These are phyloP conservation scores for Magnolia sinica DNA, from an alignment of 164 flowering plant species.

Conservation along the genomic window DNA sequence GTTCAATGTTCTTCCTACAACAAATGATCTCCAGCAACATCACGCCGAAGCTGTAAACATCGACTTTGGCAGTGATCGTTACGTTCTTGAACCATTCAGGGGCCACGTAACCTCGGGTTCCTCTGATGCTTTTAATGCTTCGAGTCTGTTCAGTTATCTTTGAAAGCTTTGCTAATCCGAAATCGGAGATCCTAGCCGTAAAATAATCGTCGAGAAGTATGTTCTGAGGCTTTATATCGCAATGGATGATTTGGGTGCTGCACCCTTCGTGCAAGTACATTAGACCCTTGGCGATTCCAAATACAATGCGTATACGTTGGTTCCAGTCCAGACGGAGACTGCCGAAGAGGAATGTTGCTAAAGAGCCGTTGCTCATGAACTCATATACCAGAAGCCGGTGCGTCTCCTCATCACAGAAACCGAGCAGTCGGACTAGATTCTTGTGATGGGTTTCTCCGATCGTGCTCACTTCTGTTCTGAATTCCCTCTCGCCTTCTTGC, in stretches of 20 bases:
- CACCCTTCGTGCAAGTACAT: constrained; percentile 19
- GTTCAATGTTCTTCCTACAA: constrained; percentile 26
- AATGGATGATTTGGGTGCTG: constrained; percentile 17
- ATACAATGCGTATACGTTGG: constrained; percentile 6
- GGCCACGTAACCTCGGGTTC: constrained; percentile 32
- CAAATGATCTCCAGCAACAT: constrained; percentile 26
- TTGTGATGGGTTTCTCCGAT: constrained; percentile 19
- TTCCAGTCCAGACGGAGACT: constrained; percentile 9
- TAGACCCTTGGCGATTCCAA: constrained; percentile 17
- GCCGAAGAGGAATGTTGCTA: constrained; percentile 13
- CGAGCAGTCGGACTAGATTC: constrained; percentile 17
- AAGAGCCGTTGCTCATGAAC: constrained; percentile 17
- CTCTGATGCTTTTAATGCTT: constrained; percentile 22
- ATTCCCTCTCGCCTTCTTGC: constrained; percentile 11
- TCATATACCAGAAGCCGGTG: constrained; percentile 18
- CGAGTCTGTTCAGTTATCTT: constrained; percentile 21
- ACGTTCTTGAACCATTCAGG: constrained; percentile 33
- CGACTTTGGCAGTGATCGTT: constrained; percentile 25
- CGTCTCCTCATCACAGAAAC: constrained; percentile 14
- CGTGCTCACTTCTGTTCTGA: constrained; percentile 12
- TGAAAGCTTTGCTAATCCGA: constrained; percentile 21
- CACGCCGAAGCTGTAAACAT: constrained; percentile 23
- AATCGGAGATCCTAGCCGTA: constrained; percentile 13
- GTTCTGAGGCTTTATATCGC: constrained; percentile 19
- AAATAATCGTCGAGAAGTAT: constrained; percentile 6